Conservation (phyloP, 2,329 filamentous ascomycete genomes). For the Fusarium nelsonii region DNA sequence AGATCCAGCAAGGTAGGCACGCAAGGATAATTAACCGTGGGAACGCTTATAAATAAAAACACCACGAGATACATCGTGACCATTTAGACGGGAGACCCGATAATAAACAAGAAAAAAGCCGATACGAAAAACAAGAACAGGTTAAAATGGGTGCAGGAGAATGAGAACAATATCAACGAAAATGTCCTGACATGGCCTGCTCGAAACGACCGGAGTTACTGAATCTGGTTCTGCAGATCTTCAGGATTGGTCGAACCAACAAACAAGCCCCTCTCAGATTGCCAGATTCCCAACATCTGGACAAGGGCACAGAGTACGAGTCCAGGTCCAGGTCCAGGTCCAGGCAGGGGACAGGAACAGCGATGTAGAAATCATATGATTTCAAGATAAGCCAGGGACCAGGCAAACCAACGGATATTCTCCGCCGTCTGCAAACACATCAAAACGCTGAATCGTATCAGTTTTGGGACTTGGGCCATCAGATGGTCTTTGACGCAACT, state of each 20-base stretch:
- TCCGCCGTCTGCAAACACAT: constrained; percentile 13
- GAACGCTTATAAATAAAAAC: constrained; percentile 20
- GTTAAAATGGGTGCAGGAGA: constrained; percentile 16
- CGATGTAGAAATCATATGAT: constrained; percentile 37
- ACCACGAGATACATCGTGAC: constrained; percentile 32
- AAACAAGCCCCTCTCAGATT: constrained; percentile 22
- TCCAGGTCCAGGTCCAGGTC: constrained; percentile 2
- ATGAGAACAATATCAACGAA: constrained; percentile 8
- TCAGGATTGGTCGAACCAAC: constrained; percentile 35
- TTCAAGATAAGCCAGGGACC: constrained; percentile 6
- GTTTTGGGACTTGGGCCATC: constrained; percentile 18
- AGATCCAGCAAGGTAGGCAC: neutral
- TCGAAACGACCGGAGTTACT: constrained; percentile 24
- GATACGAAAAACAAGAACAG: constrained; percentile 14
- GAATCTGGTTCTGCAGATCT: constrained; percentile 36
- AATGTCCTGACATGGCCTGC: constrained; percentile 20
- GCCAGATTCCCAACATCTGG: constrained; percentile 25
- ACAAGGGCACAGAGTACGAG: constrained; percentile 22
- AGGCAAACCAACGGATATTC: constrained; percentile 29
- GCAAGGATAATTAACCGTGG: constrained; percentile 18
- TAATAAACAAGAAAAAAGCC: neutral
- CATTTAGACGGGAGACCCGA: constrained; percentile 9
- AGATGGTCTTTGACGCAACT: constrained; percentile 1
- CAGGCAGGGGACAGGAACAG: constrained; percentile 20
- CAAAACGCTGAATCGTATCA: constrained; percentile 25